Percentiles rank a stretch among this genome's conserved stretches.
Conservation (phyloP, 208 protist species). For the Tritrichomonas foetus region DNA sequence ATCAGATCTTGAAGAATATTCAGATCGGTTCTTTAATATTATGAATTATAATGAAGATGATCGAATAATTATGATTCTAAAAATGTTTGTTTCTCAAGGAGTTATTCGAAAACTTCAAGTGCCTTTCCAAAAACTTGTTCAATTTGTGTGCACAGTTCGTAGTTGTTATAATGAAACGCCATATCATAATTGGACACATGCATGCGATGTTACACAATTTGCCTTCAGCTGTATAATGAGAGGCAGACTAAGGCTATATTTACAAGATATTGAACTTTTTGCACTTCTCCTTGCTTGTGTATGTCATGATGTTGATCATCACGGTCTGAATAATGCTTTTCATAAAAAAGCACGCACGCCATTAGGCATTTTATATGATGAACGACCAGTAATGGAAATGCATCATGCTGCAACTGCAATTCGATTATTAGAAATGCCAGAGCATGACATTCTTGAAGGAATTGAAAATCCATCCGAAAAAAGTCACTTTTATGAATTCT, state of each 20-base stretch:
- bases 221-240: neutral
- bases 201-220: neutral
- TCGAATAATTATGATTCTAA: constrained; percentile 8
- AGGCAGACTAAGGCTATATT: neutral
- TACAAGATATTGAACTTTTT: constrained; percentile 67
- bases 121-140: neutral
- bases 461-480: neutral
- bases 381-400: constrained; percentile 62
- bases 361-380: constrained; percentile 71
- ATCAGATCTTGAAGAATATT: neutral
- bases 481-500: constrained; percentile 3
- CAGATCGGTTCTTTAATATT: neutral
- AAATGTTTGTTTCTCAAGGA: neutral
- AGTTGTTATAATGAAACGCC: neutral
- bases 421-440: neutral
- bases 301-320: constrained; percentile 90
- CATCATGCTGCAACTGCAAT: constrained; percentile 57
- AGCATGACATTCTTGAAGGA: neutral
- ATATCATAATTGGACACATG: constrained; percentile 11
- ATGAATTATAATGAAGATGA: constrained; percentile 17
- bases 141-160: neutral
- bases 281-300: constrained; percentile 72
- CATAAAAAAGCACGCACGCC: constrained; percentile 73
- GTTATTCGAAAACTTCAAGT: constrained; percentile 28
- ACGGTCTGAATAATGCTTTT: constrained; percentile 88